Evolutionary conservation across 176 grass and related monocot genomes (phyloP).

Genomic region (Rhynchospora pubera): DNA sequence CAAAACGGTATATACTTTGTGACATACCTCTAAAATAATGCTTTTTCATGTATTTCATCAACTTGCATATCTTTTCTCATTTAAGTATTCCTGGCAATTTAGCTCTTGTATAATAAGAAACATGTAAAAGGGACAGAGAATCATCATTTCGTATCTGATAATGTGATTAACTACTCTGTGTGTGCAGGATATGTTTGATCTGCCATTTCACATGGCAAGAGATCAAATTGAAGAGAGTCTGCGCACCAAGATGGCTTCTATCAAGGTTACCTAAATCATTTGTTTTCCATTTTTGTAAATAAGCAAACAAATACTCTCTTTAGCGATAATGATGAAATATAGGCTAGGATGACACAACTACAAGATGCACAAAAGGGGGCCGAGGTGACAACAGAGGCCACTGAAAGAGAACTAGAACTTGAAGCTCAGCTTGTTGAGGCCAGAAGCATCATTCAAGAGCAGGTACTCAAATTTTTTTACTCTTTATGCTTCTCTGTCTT

Average conservation of each 20-base stretch:
- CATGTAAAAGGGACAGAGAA: neutral
- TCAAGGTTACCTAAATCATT: conserved; percentile 45
- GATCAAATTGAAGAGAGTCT: conserved; percentile 99
- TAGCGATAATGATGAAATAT: neutral
- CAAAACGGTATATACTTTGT: conserved; percentile 48
- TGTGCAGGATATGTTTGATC: conserved; percentile 88
- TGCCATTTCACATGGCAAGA: conserved; percentile 99
- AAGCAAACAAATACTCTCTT: conserved; percentile 8
- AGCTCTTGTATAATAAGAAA: neutral
- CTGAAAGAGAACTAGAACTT: conserved; percentile 93
- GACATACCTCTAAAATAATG: neutral
- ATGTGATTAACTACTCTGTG: neutral
- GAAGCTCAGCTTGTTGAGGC: conserved; percentile 99
- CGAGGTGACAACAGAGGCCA: conserved; percentile 93
- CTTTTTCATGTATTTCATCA: neutral
- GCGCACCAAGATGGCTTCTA: conserved; percentile 95
- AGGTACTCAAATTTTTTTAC: conserved; percentile 33
- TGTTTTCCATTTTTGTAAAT: conserved; percentile 5
- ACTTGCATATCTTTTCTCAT: neutral
- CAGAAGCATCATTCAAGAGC: conserved; percentile 99
- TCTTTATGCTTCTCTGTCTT: neutral
- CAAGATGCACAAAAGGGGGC: conserved; percentile 98
- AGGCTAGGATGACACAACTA: conserved; percentile 87
- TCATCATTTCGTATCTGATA: conserved; percentile 6
- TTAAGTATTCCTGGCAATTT: conserved; percentile 2